Evolutionary conservation across 768 basidiomycete species (phyloP).

Genomic region (Auricularia sp.): DNA sequence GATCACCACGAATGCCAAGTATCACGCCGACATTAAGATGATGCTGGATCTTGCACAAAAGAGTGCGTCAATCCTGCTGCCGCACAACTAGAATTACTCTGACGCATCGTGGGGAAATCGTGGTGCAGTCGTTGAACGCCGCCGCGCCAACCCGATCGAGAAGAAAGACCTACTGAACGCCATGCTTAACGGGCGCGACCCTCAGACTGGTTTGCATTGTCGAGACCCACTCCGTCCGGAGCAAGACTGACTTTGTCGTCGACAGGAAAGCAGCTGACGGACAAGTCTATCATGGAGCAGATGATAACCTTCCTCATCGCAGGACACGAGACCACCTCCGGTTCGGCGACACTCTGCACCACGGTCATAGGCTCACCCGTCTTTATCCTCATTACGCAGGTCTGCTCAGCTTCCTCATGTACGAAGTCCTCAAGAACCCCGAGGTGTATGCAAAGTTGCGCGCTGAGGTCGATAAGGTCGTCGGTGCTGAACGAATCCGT

Average conservation of each 20-base stretch:
- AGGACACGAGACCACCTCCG: conserved; percentile 23
- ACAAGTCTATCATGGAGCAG: conserved; percentile 34
- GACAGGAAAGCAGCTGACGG: conserved; percentile 24
- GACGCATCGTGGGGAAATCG: not conserved
- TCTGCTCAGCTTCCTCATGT: conserved; percentile 32
- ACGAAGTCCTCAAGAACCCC: conserved; percentile 35
- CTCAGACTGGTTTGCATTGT: conserved; percentile 20
- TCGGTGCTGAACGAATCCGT: conserved; percentile 28
- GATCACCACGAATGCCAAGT: conserved; percentile 26
- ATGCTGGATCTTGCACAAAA: conserved; percentile 33
- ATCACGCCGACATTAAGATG: conserved; percentile 29
- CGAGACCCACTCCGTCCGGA: not conserved
- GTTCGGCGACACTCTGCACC: conserved; percentile 11
- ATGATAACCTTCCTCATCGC: conserved; percentile 43
- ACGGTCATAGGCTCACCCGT: not conserved
- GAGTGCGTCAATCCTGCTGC: conserved; percentile 19
- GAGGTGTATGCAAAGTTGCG: conserved; percentile 35
- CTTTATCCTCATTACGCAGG: conserved; percentile 5
- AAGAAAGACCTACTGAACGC: conserved; percentile 35
- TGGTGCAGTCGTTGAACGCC: conserved; percentile 27
- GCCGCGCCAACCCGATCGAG: conserved; percentile 26
- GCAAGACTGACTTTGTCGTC: not conserved
- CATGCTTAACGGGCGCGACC: conserved; percentile 36
- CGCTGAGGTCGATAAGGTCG: conserved; percentile 35
- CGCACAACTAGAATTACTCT: not conserved